Base-by-base conservation (phyloP, 2,329 filamentous ascomycete genomes). In the Stagonosporopsis cucurbitacearum region DNA sequence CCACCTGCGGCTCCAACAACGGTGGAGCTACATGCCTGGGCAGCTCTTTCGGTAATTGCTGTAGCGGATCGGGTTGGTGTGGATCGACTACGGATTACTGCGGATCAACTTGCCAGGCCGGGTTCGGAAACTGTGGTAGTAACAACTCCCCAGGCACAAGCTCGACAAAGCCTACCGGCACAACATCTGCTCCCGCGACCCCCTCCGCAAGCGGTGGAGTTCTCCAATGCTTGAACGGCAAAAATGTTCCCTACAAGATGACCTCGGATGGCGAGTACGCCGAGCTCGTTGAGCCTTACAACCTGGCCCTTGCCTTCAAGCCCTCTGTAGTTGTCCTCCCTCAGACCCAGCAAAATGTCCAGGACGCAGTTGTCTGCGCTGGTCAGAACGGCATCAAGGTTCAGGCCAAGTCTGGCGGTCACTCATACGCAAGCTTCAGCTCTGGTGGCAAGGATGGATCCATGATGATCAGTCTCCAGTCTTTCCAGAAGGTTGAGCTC, bases 331-430 rank as follows among this genome's bases (percentile, higher is more conserved):
- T 88, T 17, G 79, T 86, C 2, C 77, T 84, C 7, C 86, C 86
- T 0, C 72, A 76, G 5, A 83, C 75, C 0, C 75, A 80, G 11
- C 70, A 81, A 20, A 83, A 88, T 50, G 81, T 88, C 2, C 79
- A 84, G 1, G 80, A 75, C 19, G 82, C 85, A 13, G 79, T 89
- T 35, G 80, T 82, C 46, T 88, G 86, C 65, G 86, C 86, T 5
- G 76, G 68, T 2, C 58, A 79, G 22, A 75, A 77, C 54, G 74
- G 75, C 6, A 71, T 84, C 48, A 82, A 83, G 60, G 84, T 88
- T 0, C 85, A 88, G 66, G 82, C 86, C 20, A 84, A 80, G 60
- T 86, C 84, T 1, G 87, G 86, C 4, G 87, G 87, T 0, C 87
- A 89, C 64, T 88, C 85, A 0, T 89, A 86, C 59, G 86, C 78